Base-by-base conservation (phyloP, 306 rosid species). In the Ormosia semicastrata region DNA sequence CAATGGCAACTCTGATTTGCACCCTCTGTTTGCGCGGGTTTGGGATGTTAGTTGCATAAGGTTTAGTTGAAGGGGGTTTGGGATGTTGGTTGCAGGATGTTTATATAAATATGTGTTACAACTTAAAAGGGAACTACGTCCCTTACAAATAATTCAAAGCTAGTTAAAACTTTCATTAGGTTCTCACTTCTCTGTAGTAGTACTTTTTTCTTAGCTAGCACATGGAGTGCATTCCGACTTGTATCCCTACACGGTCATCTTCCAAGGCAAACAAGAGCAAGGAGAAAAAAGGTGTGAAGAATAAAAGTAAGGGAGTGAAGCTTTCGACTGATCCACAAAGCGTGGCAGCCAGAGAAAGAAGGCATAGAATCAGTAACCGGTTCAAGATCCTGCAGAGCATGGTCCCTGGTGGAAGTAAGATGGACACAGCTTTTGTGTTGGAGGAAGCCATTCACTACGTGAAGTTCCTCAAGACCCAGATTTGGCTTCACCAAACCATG, bases 241-340 rank as follows among this genome's bases (percentile, higher is more conserved):
- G 4, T 30, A 70, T 66, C 57, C 79, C 89, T 24, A 43, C 24
- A 24, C 24, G 85, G 9, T 85, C 89, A 54, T 86, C 39, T 30
- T 86, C 92, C 1, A 84, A 44, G 49, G 44, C 81, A 44, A 79
- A 73, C 65, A 79, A 71, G 37, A 79, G 41, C 64, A 80, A 63
- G 14, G 59, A 68, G 83, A 77, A 81, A 15, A 86, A 84, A 62
- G 17, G 64, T 56, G 56, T 9, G 87, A 86, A 53, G 62, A 83
- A 0, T 24, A 24, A 85, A 58, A 79, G 36, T 76, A 88, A 76
- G 32, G 85, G 82, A 5, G 84, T 89, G 91, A 91, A 81, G 85
- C 97, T 95, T 7, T 95, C 98, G 0, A 95, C 95, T 2, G 98
- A 95, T 66, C 98, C 98, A 11, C 98, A 95, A 43, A 93, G 98